Base-by-base conservation (phyloP, 345 rosid genomes). In the Barbarea vulgaris region DNA sequence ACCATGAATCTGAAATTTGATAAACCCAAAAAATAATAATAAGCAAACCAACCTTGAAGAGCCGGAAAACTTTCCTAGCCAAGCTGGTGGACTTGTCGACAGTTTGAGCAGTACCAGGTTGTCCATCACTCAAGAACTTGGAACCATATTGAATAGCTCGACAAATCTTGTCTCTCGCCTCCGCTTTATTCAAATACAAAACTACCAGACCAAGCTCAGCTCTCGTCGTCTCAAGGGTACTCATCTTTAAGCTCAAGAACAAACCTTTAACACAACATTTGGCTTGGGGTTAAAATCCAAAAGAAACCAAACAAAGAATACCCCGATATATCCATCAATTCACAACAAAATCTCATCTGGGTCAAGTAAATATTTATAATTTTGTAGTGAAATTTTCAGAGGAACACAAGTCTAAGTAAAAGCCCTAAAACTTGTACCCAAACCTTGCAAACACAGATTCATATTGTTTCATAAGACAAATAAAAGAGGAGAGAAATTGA, bases 131-230 rank as follows among this genome's bases (percentile, higher is more conserved):
- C 75, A 94, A 7, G 78, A 91, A 94, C 81, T 88, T 91, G 3
- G 98, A 94, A 71, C 97, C 97, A 70, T 94, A 94, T 37, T 94
- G 98, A 77, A 94, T 94, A 52, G 97, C 97, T 83, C 98, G 84
- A 80, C 98, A 94, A 55, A 94, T 87, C 96, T 94, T 94, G 86
- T 94, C 98, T 78, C 98, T 86, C 33, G 98, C 93, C 81, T 94
- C 98, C 69, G 97, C 97, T 83, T 94, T 91, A 58, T 90, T 91
- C 87, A 94, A 80, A 82, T 89, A 94, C 77, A 91, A 46, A 66
- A 94, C 93, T 7, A 88, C 63, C 63, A 94, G 90, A 39, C 83
- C 96, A 81, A 94, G 96, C 78, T 94, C 97, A 1, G 96, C 90
- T 80, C 98, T 88, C 39, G 96, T 85, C n/a, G 75, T 89, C 74